These are phyloP conservation scores for Phaeosphaeria sp. DNA, from an alignment of 2,329 filamentous ascomycete species.

Conservation along the genomic window DNA sequence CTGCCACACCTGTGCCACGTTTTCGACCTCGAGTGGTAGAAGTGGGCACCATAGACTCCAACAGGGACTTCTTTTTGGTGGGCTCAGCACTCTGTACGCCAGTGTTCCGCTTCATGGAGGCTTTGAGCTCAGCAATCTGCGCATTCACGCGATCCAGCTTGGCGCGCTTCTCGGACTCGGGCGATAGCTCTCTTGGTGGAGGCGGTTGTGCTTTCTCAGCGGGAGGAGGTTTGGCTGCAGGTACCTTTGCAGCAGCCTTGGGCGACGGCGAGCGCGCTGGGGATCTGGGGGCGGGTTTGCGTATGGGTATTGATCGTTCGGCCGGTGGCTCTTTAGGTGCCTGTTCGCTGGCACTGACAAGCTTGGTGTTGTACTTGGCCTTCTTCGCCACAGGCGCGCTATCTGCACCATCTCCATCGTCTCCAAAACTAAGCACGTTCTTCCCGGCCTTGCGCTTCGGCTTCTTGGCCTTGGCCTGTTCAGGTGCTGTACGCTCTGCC, in stretches of 20 bases:
- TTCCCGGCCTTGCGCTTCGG: slow-evolving; percentile 76
- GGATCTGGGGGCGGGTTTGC: slow-evolving; percentile 34
- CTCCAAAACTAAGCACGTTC: slow-evolving; percentile 78
- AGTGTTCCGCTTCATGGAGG: slow-evolving; percentile 74
- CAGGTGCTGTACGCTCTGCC: slow-evolving; percentile 56
- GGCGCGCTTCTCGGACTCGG: slow-evolving; percentile 46
- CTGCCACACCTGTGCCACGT: slow-evolving; percentile 63
- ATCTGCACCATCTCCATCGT: slow-evolving; percentile 65
- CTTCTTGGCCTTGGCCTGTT: slow-evolving; percentile 56
- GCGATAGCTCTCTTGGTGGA: slow-evolving; percentile 49
- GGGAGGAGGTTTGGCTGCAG: slow-evolving; percentile 19
- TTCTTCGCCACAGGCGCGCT: slow-evolving; percentile 71
- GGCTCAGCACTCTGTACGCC: slow-evolving; percentile 39
- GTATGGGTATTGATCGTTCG: slow-evolving; percentile 40
- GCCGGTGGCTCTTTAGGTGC: slow-evolving; percentile 40
- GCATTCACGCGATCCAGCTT: slow-evolving; percentile 74
- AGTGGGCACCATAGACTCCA: slow-evolving; percentile 77
- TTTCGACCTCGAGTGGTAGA: slow-evolving; percentile 75
- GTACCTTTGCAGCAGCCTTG: slow-evolving; percentile 16
- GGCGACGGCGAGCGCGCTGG: slow-evolving; percentile 34
- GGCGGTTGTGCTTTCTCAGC: slow-evolving; percentile 27
- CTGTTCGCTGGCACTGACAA: slow-evolving; percentile 60
- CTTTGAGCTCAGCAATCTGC: slow-evolving; percentile 80
- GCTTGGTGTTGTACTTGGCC: slow-evolving; percentile 77
- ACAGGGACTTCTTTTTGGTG: slow-evolving; percentile 62